phyloP scores from a whole-genome alignment of 345 rosid genomes.

The Brassica incana region DNA sequence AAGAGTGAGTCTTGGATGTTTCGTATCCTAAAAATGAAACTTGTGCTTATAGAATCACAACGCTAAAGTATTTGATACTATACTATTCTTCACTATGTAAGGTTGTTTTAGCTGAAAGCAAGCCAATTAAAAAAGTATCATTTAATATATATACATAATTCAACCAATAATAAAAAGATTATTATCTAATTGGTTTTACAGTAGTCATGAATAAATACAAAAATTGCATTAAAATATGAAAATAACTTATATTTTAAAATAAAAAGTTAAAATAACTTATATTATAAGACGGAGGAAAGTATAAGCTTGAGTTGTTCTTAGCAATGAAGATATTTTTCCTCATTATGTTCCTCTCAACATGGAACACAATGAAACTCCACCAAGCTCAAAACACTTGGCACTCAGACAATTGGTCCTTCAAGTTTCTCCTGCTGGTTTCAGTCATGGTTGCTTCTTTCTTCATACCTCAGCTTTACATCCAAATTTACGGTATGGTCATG shows the following conservation, averaged over 20 bases:
- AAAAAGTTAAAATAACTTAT: no score
- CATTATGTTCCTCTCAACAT: slow-evolving; percentile 65
- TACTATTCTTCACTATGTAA: neutral
- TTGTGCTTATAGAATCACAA: neutral
- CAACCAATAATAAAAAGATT: no score
- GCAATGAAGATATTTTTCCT: slow-evolving; percentile 69
- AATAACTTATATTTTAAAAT: no score
- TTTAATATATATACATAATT: no score
- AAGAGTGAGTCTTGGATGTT: slow-evolving; percentile 88
- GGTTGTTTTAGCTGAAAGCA: neutral
- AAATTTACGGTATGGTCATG: slow-evolving; percentile 61
- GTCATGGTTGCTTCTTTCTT: slow-evolving; percentile 62
- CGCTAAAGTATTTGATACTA: neutral
- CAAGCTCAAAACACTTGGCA: slow-evolving; percentile 67
- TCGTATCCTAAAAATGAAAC: slow-evolving; percentile 57
- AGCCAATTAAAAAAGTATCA: neutral
- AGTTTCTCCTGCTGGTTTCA: slow-evolving; percentile 49
- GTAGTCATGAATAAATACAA: no score
- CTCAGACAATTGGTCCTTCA: slow-evolving; percentile 65
- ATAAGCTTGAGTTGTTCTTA: neutral
- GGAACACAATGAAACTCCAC: slow-evolving; percentile 58
- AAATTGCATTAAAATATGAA: neutral
- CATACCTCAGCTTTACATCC: slow-evolving; percentile 59
- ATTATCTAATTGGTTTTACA: neutral
- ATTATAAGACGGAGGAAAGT: neutral